Percentiles rank a stretch among this genome's conserved stretches.
phyloP scores from a whole-genome alignment of 169 alveolate genomes.

The Plasmodium vivax region DNA sequence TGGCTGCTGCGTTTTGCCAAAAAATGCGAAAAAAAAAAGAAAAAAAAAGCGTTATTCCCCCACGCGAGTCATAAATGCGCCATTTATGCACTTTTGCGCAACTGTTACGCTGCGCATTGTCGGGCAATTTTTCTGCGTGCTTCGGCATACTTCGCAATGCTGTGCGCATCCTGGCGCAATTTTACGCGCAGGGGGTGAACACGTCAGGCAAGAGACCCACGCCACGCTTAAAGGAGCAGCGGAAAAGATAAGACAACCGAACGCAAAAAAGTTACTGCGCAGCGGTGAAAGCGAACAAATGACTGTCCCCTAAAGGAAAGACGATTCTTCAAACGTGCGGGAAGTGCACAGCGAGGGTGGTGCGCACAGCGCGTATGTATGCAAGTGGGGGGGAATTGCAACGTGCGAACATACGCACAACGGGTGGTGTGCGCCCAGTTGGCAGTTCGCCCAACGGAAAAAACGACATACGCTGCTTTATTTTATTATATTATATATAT shows the following conservation, averaged over 20 bases:
- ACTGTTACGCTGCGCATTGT: background rate
- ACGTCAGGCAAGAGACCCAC: background rate
- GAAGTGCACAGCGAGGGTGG: background rate
- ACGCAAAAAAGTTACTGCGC: background rate
- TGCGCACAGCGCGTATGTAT: background rate
- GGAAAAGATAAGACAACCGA: background rate
- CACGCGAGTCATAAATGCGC: background rate
- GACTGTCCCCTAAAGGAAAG: background rate
- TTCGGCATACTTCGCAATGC: background rate
- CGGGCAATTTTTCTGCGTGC: background rate
- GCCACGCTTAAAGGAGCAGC: background rate
- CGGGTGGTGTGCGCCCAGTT: background rate
- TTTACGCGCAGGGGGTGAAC: background rate
- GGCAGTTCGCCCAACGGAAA: background rate
- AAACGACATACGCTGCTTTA: background rate
- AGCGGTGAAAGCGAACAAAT: background rate
- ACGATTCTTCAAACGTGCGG: background rate
- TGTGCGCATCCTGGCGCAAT: background rate
- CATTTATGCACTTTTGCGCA: conserved; percentile 3
- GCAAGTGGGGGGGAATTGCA: background rate
- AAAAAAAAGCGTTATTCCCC: background rate
- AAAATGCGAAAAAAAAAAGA: background rate
- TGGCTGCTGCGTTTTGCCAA: background rate
- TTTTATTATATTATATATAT: background rate
- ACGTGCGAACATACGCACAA: background rate